Evolutionary conservation across 2,329 filamentous ascomycete species (phyloP), one percentile per base, ranked within the genome.

Genomic region (Gliomastix tumulicola): DNA sequence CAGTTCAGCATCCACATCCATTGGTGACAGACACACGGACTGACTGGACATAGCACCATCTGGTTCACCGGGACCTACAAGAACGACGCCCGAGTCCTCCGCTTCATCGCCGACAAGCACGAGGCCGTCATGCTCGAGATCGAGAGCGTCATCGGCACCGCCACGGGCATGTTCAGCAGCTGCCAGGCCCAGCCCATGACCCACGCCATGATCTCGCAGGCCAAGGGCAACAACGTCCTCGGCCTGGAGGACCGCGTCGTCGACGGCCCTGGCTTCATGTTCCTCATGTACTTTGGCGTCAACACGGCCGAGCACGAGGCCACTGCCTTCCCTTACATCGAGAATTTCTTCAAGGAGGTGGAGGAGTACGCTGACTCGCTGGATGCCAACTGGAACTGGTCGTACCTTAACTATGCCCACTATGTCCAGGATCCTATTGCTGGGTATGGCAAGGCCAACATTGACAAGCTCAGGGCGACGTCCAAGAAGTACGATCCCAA

Each of bases 331-430:
- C 49, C 49, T 0, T 47, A 43, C 6, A 49, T 52, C 32, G 41
- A 49, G 25, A 46, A 45, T 3, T 49, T 53, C 4, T 47, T 40
- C 11, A 15, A 36, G 9, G 38, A 40, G 6, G 23, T 36, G 6
- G 22, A 34, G 13, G 39, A 25, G 13, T 37, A 28, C 31, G 35
- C 39, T 4, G 11, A 34, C 7, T 15, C 7, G 23, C 15, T 30
- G 8, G 39, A 18, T 11, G 21, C 25, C 4, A 15, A 21, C 19
- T 34, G 31, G 41, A 38, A 48, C 5, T 56, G 53, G 51, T 49
- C 47, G 32, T 71, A 67, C 35, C 49, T 69, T 35, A 69, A 71
- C 48, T 70, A 71, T 34, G 65, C 64, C 3, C 51, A 60, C 30
- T 41, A 45, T 3, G 51, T 47, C 15, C 64, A 70, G 46, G 50